Percentiles rank a stretch among this genome's conserved stretches.
Conservation (phyloP, 352 stramenopile genomes). For the Phytophthora palmivora region DNA sequence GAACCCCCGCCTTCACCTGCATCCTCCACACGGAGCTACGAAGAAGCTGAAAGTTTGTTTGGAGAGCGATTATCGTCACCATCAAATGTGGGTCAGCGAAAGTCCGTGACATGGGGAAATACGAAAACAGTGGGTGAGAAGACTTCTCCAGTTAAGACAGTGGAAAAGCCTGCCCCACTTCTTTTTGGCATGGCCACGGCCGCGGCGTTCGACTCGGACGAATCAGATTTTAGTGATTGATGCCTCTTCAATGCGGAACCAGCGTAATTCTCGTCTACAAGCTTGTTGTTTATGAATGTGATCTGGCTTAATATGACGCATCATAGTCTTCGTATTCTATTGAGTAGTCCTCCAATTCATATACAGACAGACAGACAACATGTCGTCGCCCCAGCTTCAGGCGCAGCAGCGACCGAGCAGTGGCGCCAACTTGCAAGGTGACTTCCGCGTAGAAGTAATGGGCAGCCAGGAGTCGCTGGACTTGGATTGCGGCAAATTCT, state of each 20-base stretch:
- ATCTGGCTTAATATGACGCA: slow-evolving; percentile 1
- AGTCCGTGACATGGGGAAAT: slow-evolving; percentile 41
- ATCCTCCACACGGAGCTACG: slow-evolving; percentile 36
- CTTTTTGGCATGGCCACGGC: slow-evolving; percentile 68
- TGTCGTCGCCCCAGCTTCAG: slow-evolving; percentile 39
- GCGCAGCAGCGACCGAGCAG: slow-evolving; percentile 34
- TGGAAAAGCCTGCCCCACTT: slow-evolving; percentile 40
- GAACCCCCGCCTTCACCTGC: slow-evolving; percentile 5
- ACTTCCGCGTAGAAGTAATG: slow-evolving; percentile 78
- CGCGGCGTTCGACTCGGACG: slow-evolving; percentile 58
- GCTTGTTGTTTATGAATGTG: too few relatives aligned
- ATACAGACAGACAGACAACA: background rate
- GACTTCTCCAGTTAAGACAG: slow-evolving; percentile 4
- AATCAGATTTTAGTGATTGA: slow-evolving; percentile 64
- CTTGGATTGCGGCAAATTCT: slow-evolving; percentile 87
- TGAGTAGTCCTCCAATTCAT: background rate
- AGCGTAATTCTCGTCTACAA: too few relatives aligned
- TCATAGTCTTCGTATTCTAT: slow-evolving; percentile 8
- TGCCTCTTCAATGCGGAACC: slow-evolving; percentile 3
- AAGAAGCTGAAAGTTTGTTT: slow-evolving; percentile 62
- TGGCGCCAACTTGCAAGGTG: slow-evolving; percentile 46
- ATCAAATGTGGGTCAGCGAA: slow-evolving; percentile 15
- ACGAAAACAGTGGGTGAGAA: slow-evolving; percentile 19
- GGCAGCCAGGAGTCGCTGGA: slow-evolving; percentile 85
- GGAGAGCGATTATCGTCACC: slow-evolving; percentile 45